Base-by-base conservation (phyloP, 2,329 filamentous ascomycete species). In the Cucurbitaria berberidis region DNA sequence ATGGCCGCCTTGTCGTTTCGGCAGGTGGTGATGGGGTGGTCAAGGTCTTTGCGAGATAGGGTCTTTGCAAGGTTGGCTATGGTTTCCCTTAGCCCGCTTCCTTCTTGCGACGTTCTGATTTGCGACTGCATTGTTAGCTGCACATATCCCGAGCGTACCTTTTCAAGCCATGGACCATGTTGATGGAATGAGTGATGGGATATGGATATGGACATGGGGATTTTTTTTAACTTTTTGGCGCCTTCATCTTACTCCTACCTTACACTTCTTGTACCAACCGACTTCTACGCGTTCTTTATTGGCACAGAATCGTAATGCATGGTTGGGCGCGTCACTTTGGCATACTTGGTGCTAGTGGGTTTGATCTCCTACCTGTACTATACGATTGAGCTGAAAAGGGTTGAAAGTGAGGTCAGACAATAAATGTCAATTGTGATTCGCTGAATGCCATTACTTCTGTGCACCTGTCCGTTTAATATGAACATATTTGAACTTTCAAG, bases 1-100 rank as follows among this genome's bases (percentile, higher is more conserved):
- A 99, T 71, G 93, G 93, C 29, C 86, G 92, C 62, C 95, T 95
- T 84, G 93, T 99, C 32, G 91, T 98, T 51, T 96, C 91, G 66
- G 93, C 89, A 32, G 95, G 95, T 35, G 95, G 95, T 11, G 95
- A 99, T 74, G 95, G 95, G 6, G 89, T 96, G 30, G 93, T 97
- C 57, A 98, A 98, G 80, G 93, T 98, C 51, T 98, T 88, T 74
- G 77, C 72, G 32, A 65, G 72, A 63, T 75, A 68, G 63, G 52
- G 36, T 55, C 46, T 54, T 34, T 46, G 49, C 47, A 42, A 45
- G 44, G 45, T 30, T 27, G 42, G 36, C 48, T 51, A 53, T 36
- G 55, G 46, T 44, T 57, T 50, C 44, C 45, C 43, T 27, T 63
- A 53, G 41, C 41, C 36, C 41, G 15, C 30, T 16, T 30, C 15